These are phyloP conservation scores for Aspergillus luchuensis DNA, from an alignment of 2,329 filamentous ascomycete species.

Conservation along the genomic window DNA sequence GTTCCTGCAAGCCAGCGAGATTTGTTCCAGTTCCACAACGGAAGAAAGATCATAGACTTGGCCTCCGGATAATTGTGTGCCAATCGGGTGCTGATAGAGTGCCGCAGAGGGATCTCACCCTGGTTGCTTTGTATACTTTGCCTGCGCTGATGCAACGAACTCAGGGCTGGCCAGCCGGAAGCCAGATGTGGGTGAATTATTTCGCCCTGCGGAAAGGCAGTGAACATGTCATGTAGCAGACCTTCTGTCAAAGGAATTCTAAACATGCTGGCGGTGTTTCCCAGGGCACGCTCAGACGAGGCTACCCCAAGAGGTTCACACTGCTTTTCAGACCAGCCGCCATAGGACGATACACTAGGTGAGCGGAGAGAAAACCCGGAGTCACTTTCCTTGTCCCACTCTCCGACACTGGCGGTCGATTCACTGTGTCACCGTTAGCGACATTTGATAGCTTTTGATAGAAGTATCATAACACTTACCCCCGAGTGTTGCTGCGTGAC, in stretches of 20 bases:
- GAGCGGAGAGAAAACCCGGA: conserved; percentile 9
- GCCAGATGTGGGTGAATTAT: conserved; percentile 16
- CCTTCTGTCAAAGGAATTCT: conserved; percentile 15
- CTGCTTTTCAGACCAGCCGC: conserved; percentile 16
- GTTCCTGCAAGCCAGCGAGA: conserved; percentile 37
- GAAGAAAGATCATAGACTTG: conserved; percentile 33
- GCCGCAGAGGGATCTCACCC: background rate
- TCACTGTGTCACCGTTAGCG: conserved; percentile 11
- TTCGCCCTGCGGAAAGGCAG: conserved; percentile 19
- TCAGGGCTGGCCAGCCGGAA: background rate
- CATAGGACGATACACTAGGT: conserved; percentile 12
- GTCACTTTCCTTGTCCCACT: conserved; percentile 17
- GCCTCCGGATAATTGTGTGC: conserved; percentile 26
- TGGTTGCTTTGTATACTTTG: conserved; percentile 5
- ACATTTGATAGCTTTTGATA: background rate
- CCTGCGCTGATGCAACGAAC: background rate
- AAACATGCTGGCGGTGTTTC: background rate
- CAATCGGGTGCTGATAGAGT: conserved; percentile 16
- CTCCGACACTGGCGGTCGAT: conserved; percentile 15
- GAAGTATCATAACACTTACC: conserved; percentile 13
- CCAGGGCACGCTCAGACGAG: background rate
- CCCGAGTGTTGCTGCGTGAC: conserved; percentile 23
- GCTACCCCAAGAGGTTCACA: conserved; percentile 19
- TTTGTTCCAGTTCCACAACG: conserved; percentile 38
- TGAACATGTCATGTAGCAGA: conserved; percentile 22